Conservation (phyloP, 768 basidiomycete species). For the Termitomyces titanicus region DNA sequence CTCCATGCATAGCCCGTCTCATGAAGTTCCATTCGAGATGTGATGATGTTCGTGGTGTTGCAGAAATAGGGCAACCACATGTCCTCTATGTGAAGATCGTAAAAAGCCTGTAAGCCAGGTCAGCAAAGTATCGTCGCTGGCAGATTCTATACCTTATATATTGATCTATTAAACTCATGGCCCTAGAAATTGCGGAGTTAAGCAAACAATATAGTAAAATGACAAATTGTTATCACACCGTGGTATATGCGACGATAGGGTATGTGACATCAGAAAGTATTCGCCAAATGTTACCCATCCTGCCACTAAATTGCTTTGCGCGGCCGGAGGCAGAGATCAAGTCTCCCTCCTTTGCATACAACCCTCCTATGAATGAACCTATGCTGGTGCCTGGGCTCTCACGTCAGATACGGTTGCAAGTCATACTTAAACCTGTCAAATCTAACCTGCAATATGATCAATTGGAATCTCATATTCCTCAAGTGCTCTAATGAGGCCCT, state of each 20-base stretch:
- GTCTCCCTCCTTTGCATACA: conserved; percentile 95
- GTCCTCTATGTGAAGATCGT: conserved; percentile 92
- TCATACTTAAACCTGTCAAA: not conserved
- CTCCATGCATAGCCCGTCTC: conserved; percentile 99
- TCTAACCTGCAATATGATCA: conserved; percentile 81
- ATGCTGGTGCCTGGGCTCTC: conserved; percentile 72
- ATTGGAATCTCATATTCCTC: conserved; percentile 92
- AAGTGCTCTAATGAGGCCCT: conserved; percentile 92
- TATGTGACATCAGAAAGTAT: conserved; percentile 92
- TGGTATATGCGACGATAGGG: conserved; percentile 90
- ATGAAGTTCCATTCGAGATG: conserved; percentile 95
- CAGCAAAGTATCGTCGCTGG: not conserved
- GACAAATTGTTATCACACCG: conserved; percentile 31
- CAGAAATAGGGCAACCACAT: conserved; percentile 99
- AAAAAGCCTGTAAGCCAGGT: conserved; percentile 60
- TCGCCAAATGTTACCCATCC: conserved; percentile 95
- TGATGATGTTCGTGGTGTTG: conserved; percentile 96
- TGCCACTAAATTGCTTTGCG: conserved; percentile 85
- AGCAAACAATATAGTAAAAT: not conserved
- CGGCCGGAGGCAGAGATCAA: conserved; percentile 80
- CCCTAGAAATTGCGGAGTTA: conserved; percentile 51
- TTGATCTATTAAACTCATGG: conserved; percentile 90
- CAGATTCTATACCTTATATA: conserved; percentile 70
- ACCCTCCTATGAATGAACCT: conserved; percentile 86
- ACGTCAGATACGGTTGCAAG: conserved; percentile 2